Base-by-base conservation (phyloP, 495 filamentous ascomycete species). In the Amniculicola lignicola region DNA sequence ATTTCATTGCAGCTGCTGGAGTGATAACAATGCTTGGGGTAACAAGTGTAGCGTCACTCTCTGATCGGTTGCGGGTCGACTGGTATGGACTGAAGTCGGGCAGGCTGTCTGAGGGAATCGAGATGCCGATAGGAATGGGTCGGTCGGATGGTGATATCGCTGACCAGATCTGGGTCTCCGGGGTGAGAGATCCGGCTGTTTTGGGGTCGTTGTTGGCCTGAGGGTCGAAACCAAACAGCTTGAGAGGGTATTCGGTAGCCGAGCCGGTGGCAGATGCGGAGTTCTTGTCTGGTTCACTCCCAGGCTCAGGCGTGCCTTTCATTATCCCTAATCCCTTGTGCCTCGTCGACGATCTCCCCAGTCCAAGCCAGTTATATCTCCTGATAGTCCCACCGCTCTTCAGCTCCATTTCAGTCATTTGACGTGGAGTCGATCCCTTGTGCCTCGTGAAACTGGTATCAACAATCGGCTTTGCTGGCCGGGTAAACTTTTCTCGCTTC, bases 81-180 rank as follows among this genome's bases (percentile, higher is more conserved):
- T 60, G 57, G 40, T 65, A 65, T 9, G 57, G 48, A 29, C 57
- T 54, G 47, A 57, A 75, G 1, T 75, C 69, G 4, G 76, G 68
- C 2, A 84, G 65, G 18, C 82, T 78, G 25, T 80, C 76, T 5
- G 76, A 76, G 10, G 87, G 84, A 25, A 93, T 79, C 2, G 78
- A 79, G 6, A 94, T 79, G 0, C 88, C 90, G 53, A 95, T 94
- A 60, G 88, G 76, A 36, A 95, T 89, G 12, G 86, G 80, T 22
- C 86, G 72, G 61, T 88, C 84, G 4, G 77, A 82, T 0, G 89
- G 89, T 4, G 89, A 92, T 2, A 95, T 48, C 33, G 85, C 86
- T 16, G 44, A 28, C 40, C 55, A 64, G 12, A 40, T 29, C 19
- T 38, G 46, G 33, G 19, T 51, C 10, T 40, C 51, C 33, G 61